Conservation (phyloP, 768 basidiomycete genomes). For the Filobasidium wieringae region DNA sequence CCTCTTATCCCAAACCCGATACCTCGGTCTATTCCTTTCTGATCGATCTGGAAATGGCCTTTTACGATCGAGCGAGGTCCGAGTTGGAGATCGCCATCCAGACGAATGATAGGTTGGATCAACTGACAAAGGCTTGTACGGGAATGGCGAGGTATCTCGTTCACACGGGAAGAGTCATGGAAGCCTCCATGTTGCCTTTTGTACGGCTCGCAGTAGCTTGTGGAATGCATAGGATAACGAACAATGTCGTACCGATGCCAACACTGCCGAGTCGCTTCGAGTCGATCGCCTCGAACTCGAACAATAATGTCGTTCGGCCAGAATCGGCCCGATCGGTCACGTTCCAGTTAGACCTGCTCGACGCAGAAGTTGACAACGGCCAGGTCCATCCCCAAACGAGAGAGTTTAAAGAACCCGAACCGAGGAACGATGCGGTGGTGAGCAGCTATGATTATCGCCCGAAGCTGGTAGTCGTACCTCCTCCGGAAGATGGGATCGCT, state of each 20-base stretch:
- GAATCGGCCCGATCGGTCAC: too few relatives aligned
- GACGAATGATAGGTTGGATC: constrained; percentile 27
- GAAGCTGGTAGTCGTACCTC: constrained; percentile 29
- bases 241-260: too few relatives aligned
- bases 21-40: not conserved
- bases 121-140: constrained; percentile 26
- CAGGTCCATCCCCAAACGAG: too few relatives aligned
- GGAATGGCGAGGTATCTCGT: constrained; percentile 29
- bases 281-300: too few relatives aligned
- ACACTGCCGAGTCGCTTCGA: too few relatives aligned
- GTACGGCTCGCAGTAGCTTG: constrained; percentile 25
- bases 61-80: constrained; percentile 23
- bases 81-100: constrained; percentile 28
- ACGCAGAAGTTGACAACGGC: too few relatives aligned
- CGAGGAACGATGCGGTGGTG: too few relatives aligned
- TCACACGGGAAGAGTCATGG: constrained; percentile 27
- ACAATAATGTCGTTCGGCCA: too few relatives aligned
- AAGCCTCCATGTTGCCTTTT: constrained; percentile 31
- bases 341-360: too few relatives aligned
- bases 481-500: constrained; percentile 29
- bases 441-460: constrained; percentile 19
- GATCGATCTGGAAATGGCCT: not conserved
- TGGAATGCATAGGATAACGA: constrained; percentile 31
- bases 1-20: not conserved
- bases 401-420: too few relatives aligned